Evolutionary conservation across 108 stramenopile genomes (phyloP), one percentile per base, ranked within the genome.

Genomic region (Cyclotella cryptica): DNA sequence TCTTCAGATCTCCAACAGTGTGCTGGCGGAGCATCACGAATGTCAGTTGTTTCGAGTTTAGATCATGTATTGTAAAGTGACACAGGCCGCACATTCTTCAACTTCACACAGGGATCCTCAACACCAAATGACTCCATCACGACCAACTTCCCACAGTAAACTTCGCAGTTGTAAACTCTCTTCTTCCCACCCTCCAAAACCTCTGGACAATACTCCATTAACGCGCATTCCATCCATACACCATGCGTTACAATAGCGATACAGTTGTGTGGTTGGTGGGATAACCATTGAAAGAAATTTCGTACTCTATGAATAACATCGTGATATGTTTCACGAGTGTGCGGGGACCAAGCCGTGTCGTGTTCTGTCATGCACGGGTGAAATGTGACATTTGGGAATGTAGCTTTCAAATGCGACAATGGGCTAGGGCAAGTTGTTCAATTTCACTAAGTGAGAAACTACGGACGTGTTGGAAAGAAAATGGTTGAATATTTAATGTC

Each of bases 181-280:
- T 77, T 74, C 19, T 55, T 71, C 17, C 89, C 89, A 79, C 80
- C 35, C 7, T 87, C 75, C 68, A 89, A 69, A 0, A 69, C 81
- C 27, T 80, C 61, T 0, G 88, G 86, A 69, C 81, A 86, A 71
- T 75, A 84, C 8, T 58, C 52, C 40, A 73, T 35, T 21, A 94
- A 71, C 55, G 86, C 89, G 45, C 73, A 70, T 76, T 94, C 93
- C 22, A 94, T 89, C 89, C 89, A 94, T 24, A 92, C 93, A 15
- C 93, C 93, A 77, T 94, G 93, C 12, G 84, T 75, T n/a, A 92
- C 89, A 17, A 94, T 83, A 0, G 82, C 89, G n/a, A 92, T 75
- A 21, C 77, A 80, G 18, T 61, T 71, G 79, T 92, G 88, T 13
- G 81, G 63, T 74, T 88, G 83, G 1, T 75, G 49, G 10, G 66